phyloP scores from a whole-genome alignment of 225 moss, liverwort and hornwort species.

The Bryum argenteum region DNA sequence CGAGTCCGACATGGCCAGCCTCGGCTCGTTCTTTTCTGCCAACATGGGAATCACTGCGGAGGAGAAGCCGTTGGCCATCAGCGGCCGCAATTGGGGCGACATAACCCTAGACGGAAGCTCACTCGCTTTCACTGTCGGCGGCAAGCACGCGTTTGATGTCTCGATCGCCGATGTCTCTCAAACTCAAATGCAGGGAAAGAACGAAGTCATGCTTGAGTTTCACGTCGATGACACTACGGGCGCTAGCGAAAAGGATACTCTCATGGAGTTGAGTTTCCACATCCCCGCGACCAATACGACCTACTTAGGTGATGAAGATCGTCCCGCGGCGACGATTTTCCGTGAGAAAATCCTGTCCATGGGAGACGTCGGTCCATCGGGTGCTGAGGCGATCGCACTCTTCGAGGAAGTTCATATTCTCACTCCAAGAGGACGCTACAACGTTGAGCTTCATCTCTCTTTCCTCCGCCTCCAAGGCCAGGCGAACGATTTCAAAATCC shows the following conservation, averaged over 20 bases:
- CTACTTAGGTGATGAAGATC: conserved; percentile 91
- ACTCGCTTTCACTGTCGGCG: conserved; percentile 80
- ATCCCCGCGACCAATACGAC: conserved; percentile 79
- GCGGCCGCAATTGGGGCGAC: conserved; percentile 98
- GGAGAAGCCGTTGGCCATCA: conserved; percentile 90
- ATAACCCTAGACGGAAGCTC: conserved; percentile 84
- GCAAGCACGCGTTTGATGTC: conserved; percentile 93
- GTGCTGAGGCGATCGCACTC: conserved; percentile 80
- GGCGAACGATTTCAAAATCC: conserved; percentile 98
- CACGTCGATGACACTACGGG: conserved; percentile 99
- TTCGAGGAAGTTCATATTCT: conserved; percentile 91
- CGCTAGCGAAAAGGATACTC: conserved; percentile 95
- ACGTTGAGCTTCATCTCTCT: conserved; percentile 91
- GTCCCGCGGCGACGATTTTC: conserved; percentile 92
- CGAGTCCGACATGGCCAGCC: conserved; percentile 80
- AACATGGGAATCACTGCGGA: conserved; percentile 87
- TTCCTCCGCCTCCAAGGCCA: conserved; percentile 93
- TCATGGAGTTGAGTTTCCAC: conserved; percentile 98
- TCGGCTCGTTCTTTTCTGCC: conserved; percentile 71
- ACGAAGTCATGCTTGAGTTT: conserved; percentile 96
- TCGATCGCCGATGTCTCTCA: conserved; percentile 93
- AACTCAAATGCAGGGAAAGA: conserved; percentile 98
- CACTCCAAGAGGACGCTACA: conserved; percentile 91
- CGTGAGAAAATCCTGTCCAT: conserved; percentile 85
- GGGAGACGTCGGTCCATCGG: conserved; percentile 89